Conservation (phyloP, 768 basidiomycete genomes). For the Auricularia cornea region DNA sequence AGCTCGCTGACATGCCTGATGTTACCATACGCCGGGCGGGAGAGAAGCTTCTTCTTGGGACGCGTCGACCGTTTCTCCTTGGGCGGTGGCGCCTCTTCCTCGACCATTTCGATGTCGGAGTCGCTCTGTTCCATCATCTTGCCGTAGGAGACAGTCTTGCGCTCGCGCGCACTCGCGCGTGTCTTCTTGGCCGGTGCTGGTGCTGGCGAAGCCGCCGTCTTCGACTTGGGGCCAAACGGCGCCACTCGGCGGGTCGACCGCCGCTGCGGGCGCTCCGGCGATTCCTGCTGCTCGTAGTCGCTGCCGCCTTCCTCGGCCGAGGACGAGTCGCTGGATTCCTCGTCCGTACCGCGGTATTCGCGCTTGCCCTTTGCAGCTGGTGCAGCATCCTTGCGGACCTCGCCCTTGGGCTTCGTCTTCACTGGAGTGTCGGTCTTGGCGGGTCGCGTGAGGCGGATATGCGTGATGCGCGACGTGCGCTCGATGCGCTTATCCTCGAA, state of each 20-base stretch:
- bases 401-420: neutral
- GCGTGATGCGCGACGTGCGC: neutral
- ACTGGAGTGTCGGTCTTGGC: neutral
- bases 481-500: neutral
- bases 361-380: neutral
- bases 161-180: neutral
- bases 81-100: neutral
- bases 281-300: neutral
- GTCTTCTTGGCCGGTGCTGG: neutral
- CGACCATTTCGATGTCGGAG: neutral
- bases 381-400: neutral
- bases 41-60: neutral
- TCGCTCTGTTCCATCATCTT: neutral
- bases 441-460: neutral
- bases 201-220: neutral
- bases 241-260: neutral
- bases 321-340: neutral
- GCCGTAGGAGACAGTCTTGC: neutral
- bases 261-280: neutral
- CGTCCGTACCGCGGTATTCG: neutral
- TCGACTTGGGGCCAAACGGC: neutral
- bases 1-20: constrained; percentile 37
- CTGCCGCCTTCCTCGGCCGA: neutral
- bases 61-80: neutral
- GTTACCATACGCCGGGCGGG: constrained; percentile 25